Conservation (phyloP, 192 early-diverging fungal species). For the Coemansia sp. region DNA sequence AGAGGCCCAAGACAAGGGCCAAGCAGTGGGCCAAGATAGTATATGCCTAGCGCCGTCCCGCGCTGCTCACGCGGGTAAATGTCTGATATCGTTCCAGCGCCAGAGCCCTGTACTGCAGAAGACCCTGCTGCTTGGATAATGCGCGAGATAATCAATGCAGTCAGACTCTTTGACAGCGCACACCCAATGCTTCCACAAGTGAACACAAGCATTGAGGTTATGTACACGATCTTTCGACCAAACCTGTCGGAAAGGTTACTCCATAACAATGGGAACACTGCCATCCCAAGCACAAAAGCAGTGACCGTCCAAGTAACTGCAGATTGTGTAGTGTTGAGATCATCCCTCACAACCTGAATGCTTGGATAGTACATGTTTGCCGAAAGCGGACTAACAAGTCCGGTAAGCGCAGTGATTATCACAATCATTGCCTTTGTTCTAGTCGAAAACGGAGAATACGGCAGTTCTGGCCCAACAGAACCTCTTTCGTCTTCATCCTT, state of each 20-base stretch:
- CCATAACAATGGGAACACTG: slow-evolving; percentile 58
- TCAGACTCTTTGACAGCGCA: slow-evolving; percentile 38
- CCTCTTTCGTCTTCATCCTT: not conserved
- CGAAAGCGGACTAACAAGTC: slow-evolving; percentile 54
- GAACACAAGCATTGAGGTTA: slow-evolving; percentile 46
- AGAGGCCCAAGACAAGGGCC: slow-evolving; percentile 58
- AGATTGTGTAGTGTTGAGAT: slow-evolving; percentile 43
- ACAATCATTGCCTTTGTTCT: slow-evolving; percentile 37
- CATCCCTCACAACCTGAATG: slow-evolving; percentile 39
- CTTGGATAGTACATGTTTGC: slow-evolving; percentile 57
- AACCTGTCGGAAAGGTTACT: slow-evolving; percentile 56
- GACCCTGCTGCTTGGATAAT: slow-evolving; percentile 54
- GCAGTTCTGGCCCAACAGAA: slow-evolving; percentile 9
- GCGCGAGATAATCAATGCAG: slow-evolving; percentile 49
- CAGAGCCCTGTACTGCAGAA: slow-evolving; percentile 52
- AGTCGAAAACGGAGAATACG: slow-evolving; percentile 50
- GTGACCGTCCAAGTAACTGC: slow-evolving; percentile 53
- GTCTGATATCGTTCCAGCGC: slow-evolving; percentile 58
- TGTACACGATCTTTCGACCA: slow-evolving; percentile 55
- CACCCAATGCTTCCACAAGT: slow-evolving; percentile 52
- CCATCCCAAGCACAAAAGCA: slow-evolving; percentile 53
- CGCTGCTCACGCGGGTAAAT: slow-evolving; percentile 55
- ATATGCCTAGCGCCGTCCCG: slow-evolving; percentile 59
- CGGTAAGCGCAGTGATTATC: slow-evolving; percentile 39
- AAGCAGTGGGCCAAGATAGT: slow-evolving; percentile 55